Base-by-base conservation (phyloP, 768 basidiomycete genomes). In the Rhizopogon vulgaris region DNA sequence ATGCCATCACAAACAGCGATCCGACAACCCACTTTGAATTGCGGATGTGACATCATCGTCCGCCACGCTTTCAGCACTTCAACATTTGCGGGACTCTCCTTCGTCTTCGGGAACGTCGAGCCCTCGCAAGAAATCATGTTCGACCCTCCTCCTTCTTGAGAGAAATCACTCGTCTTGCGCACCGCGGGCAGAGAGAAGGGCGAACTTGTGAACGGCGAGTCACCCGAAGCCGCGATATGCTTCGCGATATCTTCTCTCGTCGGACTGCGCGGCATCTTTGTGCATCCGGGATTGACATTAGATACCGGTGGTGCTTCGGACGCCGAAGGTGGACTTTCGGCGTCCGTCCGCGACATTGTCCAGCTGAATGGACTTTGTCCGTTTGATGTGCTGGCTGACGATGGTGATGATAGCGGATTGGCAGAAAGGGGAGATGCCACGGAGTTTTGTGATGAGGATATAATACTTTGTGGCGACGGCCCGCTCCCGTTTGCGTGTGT, bases 11-110 rank as follows among this genome's bases (percentile, higher is more conserved):
- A 52, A n/a, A n/a, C 52, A 52, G 22, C 54, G 50, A 30, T 38
- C 2, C 38, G 17, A 24, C 3, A 71, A 22, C 80, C 37, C 24
- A 89, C 87, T 77, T 85, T 87, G 67, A 86, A 91, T 60, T 80
- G 74, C 3, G 87, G 89, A 62, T 84, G 79, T 30, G 79, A 79
- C 18, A 82, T 85, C 59, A 93, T 87, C 59, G 73, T 84, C 58
- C 81, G 71, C 90, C 88, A 92, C 11, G 89, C 90, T 52, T 80
- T 79, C 39, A 89, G 73, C 18, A 91, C 84, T 65, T 90, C 86
- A 11, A 91, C 69, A 56, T 91, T 90, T 53, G 81, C 73, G 42
- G 86, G 84, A 61, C 76, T 87, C 69, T 83, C 78, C 56, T 76
- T 67, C 14, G 84, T 87, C 68, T 71, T 78, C 6, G 87, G 87